Base-by-base conservation (phyloP, 805 yeast species). In the Yamadazyma laniorum region DNA sequence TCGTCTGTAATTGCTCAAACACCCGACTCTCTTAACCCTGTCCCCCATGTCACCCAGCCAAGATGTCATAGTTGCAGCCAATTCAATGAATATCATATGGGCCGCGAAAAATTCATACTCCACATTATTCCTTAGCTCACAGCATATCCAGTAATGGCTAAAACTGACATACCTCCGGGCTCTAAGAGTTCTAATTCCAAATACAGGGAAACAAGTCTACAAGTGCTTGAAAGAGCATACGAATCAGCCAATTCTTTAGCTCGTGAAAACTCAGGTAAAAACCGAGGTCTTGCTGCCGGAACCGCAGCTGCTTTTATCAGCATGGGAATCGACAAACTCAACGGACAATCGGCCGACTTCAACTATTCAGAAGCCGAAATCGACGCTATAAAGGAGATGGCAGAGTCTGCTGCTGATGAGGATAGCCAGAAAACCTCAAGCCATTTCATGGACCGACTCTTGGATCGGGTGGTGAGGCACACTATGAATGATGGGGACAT, bases 361-460 rank as follows among this genome's bases (percentile, higher is more conserved):
- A 18, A 31, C 6, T 51, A 49, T 28, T 49, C 57, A n/a, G 61
- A 56, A 15, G 64, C 51, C 9, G 64, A 62, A 30, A 42, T 56
- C 3, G 53, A 52, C 6, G 50, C 47, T 18, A 49, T 63, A 18
- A 53, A 48, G 34, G 55, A 52, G 19, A 49, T 60, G 48, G 61
- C 63, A 1, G 55, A 50, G 39, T 55, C 62, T 9, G 64, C 64
- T 0, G 55, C 53, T 17, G 67, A 59, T 26, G 52, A 45, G 25
- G 17, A 18, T 8, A 17, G 18, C 2, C 19, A 23, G 9, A 39
- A 43, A 18, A 11, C 47, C 37, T 14, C 37, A 32, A 32, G 61
- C 14, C 85, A 79, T 50, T 82, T 82, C 51, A 62, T 77, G 39
- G 89, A 82, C 52, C 61, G 68, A 21, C 60, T 82, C 34, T 59